phyloP scores from a whole-genome alignment of 192 early-diverging fungal genomes.

The Entomortierella lignicola region DNA sequence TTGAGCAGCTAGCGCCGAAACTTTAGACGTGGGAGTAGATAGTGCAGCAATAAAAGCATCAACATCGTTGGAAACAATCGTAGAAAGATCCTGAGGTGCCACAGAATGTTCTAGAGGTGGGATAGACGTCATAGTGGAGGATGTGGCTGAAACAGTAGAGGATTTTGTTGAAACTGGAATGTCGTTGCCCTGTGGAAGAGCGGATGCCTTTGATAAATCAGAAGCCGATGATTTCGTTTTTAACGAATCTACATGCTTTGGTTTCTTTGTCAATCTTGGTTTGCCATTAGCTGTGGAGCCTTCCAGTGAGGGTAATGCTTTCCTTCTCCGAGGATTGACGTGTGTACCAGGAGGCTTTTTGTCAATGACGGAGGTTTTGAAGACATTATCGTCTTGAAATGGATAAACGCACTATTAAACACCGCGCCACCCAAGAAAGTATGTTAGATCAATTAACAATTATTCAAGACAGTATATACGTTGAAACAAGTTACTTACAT shows the following conservation, averaged over 20 bases:
- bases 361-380: constrained; percentile 3
- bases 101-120: not conserved
- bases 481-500: constrained; percentile 7
- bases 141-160: not conserved
- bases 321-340: constrained; percentile 8
- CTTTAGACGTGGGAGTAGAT: not conserved
- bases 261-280: not conserved
- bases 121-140: not conserved
- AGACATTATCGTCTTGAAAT: constrained; percentile 11
- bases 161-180: not conserved
- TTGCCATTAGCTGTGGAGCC: not conserved
- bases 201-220: not conserved
- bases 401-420: constrained; percentile 46
- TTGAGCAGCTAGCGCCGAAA: not conserved
- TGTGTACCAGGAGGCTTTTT: not conserved
- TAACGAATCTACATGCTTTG: not conserved
- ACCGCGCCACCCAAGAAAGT: not conserved
- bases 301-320: not conserved
- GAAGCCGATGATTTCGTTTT: not conserved
- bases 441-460: constrained; percentile 2
- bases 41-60: too few species aligned
- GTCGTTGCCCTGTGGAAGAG: not conserved
- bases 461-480: not conserved
- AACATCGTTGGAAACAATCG: too few species aligned
- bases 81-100: too few species aligned